Base-by-base conservation (phyloP, 2,329 filamentous ascomycete species). In the Cryphonectria parasitica region DNA sequence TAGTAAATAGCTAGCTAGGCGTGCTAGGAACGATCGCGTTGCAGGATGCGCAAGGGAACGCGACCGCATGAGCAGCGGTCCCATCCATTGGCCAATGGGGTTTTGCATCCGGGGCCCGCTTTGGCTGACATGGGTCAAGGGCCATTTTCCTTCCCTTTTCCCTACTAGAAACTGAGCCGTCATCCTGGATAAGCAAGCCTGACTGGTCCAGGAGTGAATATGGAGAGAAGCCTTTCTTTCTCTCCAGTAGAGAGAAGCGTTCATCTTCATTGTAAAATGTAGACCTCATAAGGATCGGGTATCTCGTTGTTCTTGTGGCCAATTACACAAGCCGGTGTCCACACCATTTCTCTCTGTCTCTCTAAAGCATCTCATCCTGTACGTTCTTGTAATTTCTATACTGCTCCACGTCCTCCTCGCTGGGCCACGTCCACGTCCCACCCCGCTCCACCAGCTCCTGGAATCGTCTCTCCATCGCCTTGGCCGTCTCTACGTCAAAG, bases 371-470 rank as follows among this genome's bases (percentile, higher is more conserved):
- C 36, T 62, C 60, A 1, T 41, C 34, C 15, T 62, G 34, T 41
- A n/a, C 36, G 34, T 62, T 22, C 34, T 28, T 36, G n/a, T 28
- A 25, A n/a, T 8, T 36, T 25, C 79, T 74, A 66, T 81, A 85
- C 4, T 75, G 75, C 61, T 77, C 72, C 22, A 83, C 78, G 28
- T 80, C 77, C 54, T 76, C 75, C 10, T 79, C 76, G 49, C 79
- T 77, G 0, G 84, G 84, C 83, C 83, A 85, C 19, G 41, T 64
- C 76, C 75, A 76, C 15, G 54, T 78, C 69, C 72, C 78, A 13
- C 65, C 73, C 75, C 64, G 69, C 17, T 73, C 74, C 45, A 75
- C 71, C 52, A 77, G 75, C 43, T 80, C 71, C 11, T 71, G 73
- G 60, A 80, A 73, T 34, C 74, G 60, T 5, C 74, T 69, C 62